Percentiles rank a stretch among this genome's conserved stretches.
phyloP scores from a whole-genome alignment of 1,284 basidiomycete species.

The Heterobasidion parviporum region DNA sequence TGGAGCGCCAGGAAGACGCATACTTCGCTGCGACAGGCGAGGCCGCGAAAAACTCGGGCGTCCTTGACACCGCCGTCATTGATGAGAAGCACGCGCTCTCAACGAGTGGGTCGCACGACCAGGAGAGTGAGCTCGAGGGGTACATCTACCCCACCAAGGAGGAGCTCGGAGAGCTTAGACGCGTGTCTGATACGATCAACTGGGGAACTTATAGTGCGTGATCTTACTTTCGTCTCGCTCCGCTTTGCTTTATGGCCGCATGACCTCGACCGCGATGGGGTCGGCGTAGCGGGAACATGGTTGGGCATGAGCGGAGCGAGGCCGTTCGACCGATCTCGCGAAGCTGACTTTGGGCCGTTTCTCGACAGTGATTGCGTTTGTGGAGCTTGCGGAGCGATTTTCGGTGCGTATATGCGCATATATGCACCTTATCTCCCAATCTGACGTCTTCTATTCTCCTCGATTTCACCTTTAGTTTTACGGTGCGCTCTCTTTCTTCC shows the following conservation, averaged over 20 bases:
- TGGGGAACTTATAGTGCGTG: slow-evolving; percentile 59
- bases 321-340: not conserved
- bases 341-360: not conserved
- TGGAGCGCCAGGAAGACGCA: slow-evolving; percentile 21
- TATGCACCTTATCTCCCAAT: not conserved
- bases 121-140: slow-evolving; percentile 30
- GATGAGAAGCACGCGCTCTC: slow-evolving; percentile 19
- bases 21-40: slow-evolving; percentile 22
- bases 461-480: slow-evolving; percentile 22
- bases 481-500: slow-evolving; percentile 13
- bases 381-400: slow-evolving; percentile 73
- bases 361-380: slow-evolving; percentile 52
- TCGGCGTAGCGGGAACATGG: too few relatives aligned
- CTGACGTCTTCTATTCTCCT: slow-evolving; percentile 5
- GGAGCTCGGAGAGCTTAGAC: slow-evolving; percentile 51
- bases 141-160: slow-evolving; percentile 65
- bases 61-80: slow-evolving; percentile 8
- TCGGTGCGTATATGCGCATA: slow-evolving; percentile 35
- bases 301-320: not conserved
- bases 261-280: too few relatives aligned
- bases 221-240: slow-evolving; percentile 4
- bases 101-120: slow-evolving; percentile 14
- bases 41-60: slow-evolving; percentile 13
- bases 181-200: slow-evolving; percentile 54
- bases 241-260: not conserved